phyloP scores from a whole-genome alignment of 140 eudicot species.

The Cichorium intybus region DNA sequence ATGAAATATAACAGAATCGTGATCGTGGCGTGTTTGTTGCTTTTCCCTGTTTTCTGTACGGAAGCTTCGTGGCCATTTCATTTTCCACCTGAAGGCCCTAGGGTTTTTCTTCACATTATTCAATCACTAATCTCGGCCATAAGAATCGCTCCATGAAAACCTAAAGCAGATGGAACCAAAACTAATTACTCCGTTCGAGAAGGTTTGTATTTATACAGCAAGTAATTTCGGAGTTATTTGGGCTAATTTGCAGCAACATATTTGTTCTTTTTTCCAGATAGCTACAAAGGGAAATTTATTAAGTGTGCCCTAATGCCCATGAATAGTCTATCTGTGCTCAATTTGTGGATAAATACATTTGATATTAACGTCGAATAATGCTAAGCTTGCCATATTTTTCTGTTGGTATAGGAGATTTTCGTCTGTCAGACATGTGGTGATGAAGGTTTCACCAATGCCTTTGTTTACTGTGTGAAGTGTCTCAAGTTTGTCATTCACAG shows the following conservation, averaged over 20 bases:
- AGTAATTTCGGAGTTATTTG: not conserved
- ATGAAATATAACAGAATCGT: no score
- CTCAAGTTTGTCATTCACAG: constrained; percentile 41
- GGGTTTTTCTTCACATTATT: not conserved
- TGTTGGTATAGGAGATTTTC: constrained; percentile 25
- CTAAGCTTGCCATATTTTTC: not conserved
- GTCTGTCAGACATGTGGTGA: constrained; percentile 54
- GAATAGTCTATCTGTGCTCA: no score
- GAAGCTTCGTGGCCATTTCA: no score
- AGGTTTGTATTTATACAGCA: not conserved
- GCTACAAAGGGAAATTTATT: not conserved
- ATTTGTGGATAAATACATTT: no score
- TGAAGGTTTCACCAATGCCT: constrained; percentile 37
- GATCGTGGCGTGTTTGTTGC: no score
- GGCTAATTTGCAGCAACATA: not conserved
- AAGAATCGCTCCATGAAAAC: not conserved
- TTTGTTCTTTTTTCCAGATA: not conserved
- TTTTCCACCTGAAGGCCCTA: no score
- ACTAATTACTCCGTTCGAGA: not conserved
- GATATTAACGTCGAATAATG: not conserved
- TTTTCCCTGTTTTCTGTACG: no score
- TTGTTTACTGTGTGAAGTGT: constrained; percentile 43
- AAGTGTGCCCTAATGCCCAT: not conserved
- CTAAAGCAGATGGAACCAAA: not conserved
- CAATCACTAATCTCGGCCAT: not conserved